Percentiles rank a stretch among this genome's conserved stretches.
Evolutionary conservation across 306 rosid genomes (phyloP).

Genomic region (Inga leiocalycina): DNA sequence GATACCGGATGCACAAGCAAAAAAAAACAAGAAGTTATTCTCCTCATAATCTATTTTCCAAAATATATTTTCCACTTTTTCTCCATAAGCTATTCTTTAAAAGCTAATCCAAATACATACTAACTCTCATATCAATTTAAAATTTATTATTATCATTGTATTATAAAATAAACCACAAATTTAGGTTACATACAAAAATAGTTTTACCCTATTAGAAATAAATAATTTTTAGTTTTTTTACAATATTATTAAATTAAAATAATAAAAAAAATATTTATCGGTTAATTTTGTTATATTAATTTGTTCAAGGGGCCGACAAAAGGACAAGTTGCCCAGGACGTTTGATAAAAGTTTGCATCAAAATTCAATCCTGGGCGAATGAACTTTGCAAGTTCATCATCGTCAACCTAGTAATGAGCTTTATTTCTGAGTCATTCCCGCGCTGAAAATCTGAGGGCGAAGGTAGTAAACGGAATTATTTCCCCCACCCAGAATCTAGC

Average conservation of each 20-base stretch:
- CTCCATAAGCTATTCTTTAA: too few relatives aligned
- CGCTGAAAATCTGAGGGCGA: constrained; percentile 6
- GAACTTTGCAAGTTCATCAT: background rate
- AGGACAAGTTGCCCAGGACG: background rate
- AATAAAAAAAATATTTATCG: background rate
- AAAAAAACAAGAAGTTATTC: too few relatives aligned
- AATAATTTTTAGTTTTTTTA: too few relatives aligned
- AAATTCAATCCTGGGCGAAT: background rate
- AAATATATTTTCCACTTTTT: too few relatives aligned
- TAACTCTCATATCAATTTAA: too few relatives aligned
- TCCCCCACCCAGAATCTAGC: constrained; percentile 33
- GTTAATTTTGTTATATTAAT: background rate
- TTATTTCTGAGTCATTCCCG: constrained; percentile 15
- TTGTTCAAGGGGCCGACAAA: background rate
- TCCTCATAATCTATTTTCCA: too few relatives aligned
- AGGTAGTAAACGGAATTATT: background rate
- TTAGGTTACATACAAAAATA: background rate
- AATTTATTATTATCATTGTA: background rate
- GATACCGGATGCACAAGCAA: too few relatives aligned
- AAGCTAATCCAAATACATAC: too few relatives aligned
- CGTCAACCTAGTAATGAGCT: constrained; percentile 34
- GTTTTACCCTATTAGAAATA: background rate
- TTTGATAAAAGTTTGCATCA: background rate
- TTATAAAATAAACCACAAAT: background rate
- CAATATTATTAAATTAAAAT: too few relatives aligned